Base-by-base conservation (phyloP, 305 asterid genomes). In the Lippia alba region DNA sequence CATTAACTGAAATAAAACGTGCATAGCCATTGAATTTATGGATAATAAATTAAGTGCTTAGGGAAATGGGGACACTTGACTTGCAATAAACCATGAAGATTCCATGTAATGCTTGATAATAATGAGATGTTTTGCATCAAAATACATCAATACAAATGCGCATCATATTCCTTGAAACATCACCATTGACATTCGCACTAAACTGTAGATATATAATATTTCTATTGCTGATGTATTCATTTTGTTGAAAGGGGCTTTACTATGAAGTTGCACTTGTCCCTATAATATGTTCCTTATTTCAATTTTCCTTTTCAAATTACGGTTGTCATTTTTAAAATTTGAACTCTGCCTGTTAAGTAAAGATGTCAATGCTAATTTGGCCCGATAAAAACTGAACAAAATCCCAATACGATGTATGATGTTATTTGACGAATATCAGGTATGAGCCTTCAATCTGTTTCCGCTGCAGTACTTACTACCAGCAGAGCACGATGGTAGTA, bases 401-500 rank as follows among this genome's bases (percentile, higher is more conserved):
- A 56, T 46, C 11, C 40, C 12, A 18, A 70, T 32, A 53, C 6
- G 55, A n/a, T 70, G 61, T 58, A 18, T 61, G 60, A 9, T 34
- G 61, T 18, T 40, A 54, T 62, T 71, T 40, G 34, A 53, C 44
- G 46, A 50, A 51, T 5, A 30, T 46, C 3, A 40, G 46, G 41
- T 72, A 72, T 15, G 60, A 19, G 63, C 45, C 40, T 73, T 51
- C 55, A 20, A 15, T 20, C 24, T 53, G 30, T 72, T 20, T 49
- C 18, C 41, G 20, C 44, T 68, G 60, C 48, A 67, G 68, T 69
- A 51, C 30, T 45, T 61, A 56, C 57, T 46, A 34, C 56, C 24
- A 18, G 53, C 30, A 50, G 61, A 56, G 5, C 46, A 14, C 12
- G 60, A 41, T 68, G 62, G 72, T 32, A 46, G 19, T 56, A 41